Evolutionary conservation across 805 yeast species (phyloP).

Genomic region (Tetrapisispora pingtungensis): DNA sequence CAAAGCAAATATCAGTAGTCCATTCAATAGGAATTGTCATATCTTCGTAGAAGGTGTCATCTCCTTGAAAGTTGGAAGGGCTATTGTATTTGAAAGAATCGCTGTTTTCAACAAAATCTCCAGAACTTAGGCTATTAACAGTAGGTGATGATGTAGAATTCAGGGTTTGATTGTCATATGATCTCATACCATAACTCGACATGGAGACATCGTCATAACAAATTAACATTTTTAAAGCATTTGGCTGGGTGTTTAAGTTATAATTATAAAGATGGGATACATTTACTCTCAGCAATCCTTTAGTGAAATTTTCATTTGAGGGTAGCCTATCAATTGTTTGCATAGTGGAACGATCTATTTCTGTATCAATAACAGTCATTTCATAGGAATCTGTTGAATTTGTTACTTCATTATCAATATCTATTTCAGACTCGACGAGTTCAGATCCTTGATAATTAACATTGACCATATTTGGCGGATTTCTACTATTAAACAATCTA

Average conservation of each 20-base stretch:
- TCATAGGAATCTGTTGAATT: background rate
- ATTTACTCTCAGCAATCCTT: background rate
- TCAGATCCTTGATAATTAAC: background rate
- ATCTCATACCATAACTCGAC: background rate
- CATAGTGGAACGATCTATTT: background rate
- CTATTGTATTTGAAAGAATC: too few species aligned
- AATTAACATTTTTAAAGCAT: background rate
- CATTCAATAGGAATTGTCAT: conserved; percentile 26
- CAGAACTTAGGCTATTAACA: too few species aligned
- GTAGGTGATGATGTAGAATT: too few species aligned
- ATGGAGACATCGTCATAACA: conserved; percentile 1
- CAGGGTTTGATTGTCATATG: background rate
- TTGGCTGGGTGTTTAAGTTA: background rate
- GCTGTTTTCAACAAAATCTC: too few species aligned
- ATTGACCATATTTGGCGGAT: background rate
- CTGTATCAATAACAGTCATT: background rate
- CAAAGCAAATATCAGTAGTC: conserved; percentile 89
- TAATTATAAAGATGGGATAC: background rate
- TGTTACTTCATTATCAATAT: background rate
- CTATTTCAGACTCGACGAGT: background rate
- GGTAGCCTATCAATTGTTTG: background rate
- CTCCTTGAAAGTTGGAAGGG: too few species aligned
- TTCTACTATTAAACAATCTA: background rate
- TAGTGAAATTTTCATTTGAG: conserved; percentile 1
- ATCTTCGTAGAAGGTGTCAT: background rate